Percentiles rank a stretch among this genome's conserved stretches.
Evolutionary conservation across 768 basidiomycete genomes (phyloP).

Genomic region (Boletus eberwhitei): DNA sequence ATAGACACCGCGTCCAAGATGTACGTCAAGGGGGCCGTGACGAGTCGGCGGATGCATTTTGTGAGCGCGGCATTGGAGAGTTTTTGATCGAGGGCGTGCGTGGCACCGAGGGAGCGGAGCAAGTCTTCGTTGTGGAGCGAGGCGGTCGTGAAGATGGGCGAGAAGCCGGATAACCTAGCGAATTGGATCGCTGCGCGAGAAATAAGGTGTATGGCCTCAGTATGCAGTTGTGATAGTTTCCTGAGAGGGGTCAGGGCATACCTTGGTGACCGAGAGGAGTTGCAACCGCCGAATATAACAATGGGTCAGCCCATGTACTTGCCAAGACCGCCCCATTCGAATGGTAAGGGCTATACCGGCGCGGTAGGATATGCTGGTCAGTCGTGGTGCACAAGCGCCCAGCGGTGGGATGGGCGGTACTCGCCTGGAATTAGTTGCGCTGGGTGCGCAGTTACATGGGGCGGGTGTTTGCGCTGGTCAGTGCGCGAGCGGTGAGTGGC

Average conservation of each 20-base stretch:
- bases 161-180: constrained; percentile 32
- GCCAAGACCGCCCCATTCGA: constrained; percentile 24
- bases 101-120: constrained; percentile 36
- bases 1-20: constrained; percentile 31
- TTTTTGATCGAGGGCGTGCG: constrained; percentile 32
- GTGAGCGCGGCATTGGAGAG: constrained; percentile 12
- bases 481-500: no score
- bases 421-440: no score
- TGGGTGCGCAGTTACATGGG: no score
- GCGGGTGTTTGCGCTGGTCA: no score
- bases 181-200: constrained; percentile 31
- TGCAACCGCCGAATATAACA: constrained; percentile 36
- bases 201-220: no score
- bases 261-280: constrained; percentile 37
- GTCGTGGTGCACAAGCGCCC: no score
- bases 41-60: constrained; percentile 1
- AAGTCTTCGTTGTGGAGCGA: constrained; percentile 30
- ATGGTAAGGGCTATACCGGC: constrained; percentile 27
- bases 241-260: neutral
- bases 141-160: constrained; percentile 38
- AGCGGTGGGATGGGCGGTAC: no score
- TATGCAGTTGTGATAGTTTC: no score
- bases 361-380: no score
- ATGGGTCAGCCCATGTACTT: constrained; percentile 32
- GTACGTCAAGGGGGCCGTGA: neutral